Conservation (phyloP, 2,329 filamentous ascomycete species). For the Aphanocladium album region DNA sequence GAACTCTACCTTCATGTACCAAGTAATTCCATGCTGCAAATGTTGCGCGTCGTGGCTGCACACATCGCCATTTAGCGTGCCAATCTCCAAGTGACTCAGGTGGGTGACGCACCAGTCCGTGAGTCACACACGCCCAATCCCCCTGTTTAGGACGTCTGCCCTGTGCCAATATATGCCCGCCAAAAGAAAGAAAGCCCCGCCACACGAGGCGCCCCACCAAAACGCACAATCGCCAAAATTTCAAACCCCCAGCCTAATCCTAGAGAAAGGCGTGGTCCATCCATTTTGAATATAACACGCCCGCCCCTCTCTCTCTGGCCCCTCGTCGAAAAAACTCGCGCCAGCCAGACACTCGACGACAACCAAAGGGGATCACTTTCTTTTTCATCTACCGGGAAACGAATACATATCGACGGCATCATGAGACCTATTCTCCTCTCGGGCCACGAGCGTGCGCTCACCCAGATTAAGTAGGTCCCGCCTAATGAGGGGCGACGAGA, state of each 20-base stretch:
- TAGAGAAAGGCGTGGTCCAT: not conserved
- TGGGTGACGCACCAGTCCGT: not conserved
- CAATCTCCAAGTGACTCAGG: not conserved
- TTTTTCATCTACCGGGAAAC: not conserved
- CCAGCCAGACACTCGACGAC: conserved; percentile 4
- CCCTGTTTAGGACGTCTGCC: not conserved
- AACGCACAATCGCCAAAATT: conserved; percentile 44
- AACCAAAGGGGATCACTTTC: not conserved
- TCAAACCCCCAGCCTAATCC: conserved; percentile 27
- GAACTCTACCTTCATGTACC: not conserved
- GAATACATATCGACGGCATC: conserved; percentile 30
- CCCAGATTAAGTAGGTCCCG: conserved; percentile 73
- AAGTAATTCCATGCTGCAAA: not conserved
- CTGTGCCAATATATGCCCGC: not conserved
- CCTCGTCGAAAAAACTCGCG: conserved; percentile 3
- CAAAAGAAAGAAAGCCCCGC: conserved; percentile 7
- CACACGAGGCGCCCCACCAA: conserved; percentile 33
- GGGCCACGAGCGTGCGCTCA: conserved; percentile 94
- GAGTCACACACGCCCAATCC: not conserved
- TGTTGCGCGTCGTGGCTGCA: not conserved
- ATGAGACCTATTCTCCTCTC: conserved; percentile 97
- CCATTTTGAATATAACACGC: conserved; percentile 4
- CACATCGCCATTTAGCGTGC: not conserved
- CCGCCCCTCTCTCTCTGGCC: conserved; percentile 6
- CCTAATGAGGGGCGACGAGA: conserved; percentile 8